phyloP scores from a whole-genome alignment of 1,139 yeast genomes.

The Scheffersomyces cryptocercus region DNA sequence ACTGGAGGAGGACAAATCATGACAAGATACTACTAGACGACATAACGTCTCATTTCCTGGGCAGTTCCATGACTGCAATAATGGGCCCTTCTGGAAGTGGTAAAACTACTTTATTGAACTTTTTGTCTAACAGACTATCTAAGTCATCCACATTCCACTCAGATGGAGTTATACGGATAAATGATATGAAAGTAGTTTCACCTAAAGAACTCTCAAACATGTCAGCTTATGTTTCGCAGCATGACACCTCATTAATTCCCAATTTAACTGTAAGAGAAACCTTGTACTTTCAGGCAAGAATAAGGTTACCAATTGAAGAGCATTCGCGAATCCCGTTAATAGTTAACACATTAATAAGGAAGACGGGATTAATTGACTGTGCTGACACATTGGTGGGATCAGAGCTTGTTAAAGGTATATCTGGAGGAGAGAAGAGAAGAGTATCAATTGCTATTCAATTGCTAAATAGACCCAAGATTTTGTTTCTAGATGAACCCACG shows the following conservation, averaged over 20 bases:
- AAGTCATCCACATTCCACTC: constrained; percentile 36
- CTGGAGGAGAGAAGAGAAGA: constrained; percentile 86
- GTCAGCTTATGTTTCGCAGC: constrained; percentile 76
- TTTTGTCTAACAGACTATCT: constrained; percentile 61
- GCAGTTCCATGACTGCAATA: constrained; percentile 72
- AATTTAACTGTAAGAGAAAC: constrained; percentile 79
- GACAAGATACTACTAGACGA: constrained; percentile 40
- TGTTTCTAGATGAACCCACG: constrained; percentile 84
- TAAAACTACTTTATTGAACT: constrained; percentile 71
- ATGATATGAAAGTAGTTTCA: constrained; percentile 39
- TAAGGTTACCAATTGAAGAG: constrained; percentile 51
- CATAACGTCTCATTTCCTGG: constrained; percentile 57
- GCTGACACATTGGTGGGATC: constrained; percentile 77
- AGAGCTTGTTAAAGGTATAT: constrained; percentile 70
- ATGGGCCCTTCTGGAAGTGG: constrained; percentile 94
- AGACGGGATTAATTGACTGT: constrained; percentile 75
- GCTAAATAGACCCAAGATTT: constrained; percentile 66
- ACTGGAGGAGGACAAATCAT: background rate
- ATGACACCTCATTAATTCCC: constrained; percentile 70
- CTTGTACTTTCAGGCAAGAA: constrained; percentile 65
- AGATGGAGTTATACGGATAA: constrained; percentile 25
- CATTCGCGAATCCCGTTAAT: constrained; percentile 30
- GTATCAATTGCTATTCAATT: constrained; percentile 81
- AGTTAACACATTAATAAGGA: constrained; percentile 58
- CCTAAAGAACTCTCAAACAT: constrained; percentile 45